These are phyloP conservation scores for Amanita muscaria DNA, from an alignment of 768 basidiomycete species.

Conservation along the genomic window DNA sequence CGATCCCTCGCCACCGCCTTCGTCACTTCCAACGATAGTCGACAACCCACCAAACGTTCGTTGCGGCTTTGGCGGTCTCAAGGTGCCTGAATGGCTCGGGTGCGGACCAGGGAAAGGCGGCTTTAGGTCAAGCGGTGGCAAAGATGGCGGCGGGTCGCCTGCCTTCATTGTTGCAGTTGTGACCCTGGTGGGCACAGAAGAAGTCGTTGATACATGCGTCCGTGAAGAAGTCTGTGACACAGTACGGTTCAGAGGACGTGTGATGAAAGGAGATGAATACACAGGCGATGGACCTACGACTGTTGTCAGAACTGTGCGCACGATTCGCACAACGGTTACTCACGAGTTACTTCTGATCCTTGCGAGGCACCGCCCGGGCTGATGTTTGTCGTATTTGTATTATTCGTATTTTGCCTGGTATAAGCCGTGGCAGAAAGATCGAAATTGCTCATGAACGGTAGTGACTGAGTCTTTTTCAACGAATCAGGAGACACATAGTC, in stretches of 20 bases:
- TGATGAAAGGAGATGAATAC: constrained; percentile 46
- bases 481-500: constrained; percentile 47
- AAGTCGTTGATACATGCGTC: constrained; percentile 40
- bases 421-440: constrained; percentile 14
- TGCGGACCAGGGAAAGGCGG: constrained; percentile 42
- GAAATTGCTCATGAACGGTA: constrained; percentile 13
- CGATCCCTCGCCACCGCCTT: constrained; percentile 24
- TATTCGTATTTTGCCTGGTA: constrained; percentile 11
- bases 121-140: constrained; percentile 38
- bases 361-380: constrained; percentile 29
- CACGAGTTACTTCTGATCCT: constrained; percentile 36
- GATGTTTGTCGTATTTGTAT: constrained; percentile 12
- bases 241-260: constrained; percentile 57
- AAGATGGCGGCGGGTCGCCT: constrained; percentile 5
- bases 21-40: constrained; percentile 31
- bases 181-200: constrained; percentile 16
- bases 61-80: constrained; percentile 14
- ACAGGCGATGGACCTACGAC: constrained; percentile 38
- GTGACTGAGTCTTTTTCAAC: constrained; percentile 13
- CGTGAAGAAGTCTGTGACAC: constrained; percentile 55
- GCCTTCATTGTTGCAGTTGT: constrained; percentile 5
- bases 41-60: constrained; percentile 24
- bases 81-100: constrained; percentile 22
- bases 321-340: constrained; percentile 18
- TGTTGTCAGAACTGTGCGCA: not conserved